phyloP scores from a whole-genome alignment of 805 yeast species.

The Metschnikowia aberdeeniae region DNA sequence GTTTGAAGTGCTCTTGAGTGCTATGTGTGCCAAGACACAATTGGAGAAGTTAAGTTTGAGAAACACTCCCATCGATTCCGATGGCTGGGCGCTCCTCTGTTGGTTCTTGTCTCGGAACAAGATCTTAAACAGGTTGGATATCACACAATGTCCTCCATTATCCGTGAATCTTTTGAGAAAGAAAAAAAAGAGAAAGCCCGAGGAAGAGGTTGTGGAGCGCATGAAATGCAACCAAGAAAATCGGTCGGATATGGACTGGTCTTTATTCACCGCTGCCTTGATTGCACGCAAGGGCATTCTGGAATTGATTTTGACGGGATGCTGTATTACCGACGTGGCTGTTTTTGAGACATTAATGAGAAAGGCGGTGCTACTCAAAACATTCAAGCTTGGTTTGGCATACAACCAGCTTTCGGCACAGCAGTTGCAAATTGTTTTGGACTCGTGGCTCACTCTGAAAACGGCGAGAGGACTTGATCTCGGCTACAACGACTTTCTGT shows the following conservation, averaged over 20 bases:
- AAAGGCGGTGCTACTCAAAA: constrained; percentile 50
- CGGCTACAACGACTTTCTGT: constrained; percentile 72
- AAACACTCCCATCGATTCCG: constrained; percentile 67
- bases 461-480: constrained; percentile 69
- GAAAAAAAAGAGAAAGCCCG: constrained; percentile 24
- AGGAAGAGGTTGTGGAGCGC: constrained; percentile 28
- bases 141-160: constrained; percentile 63
- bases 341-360: constrained; percentile 53
- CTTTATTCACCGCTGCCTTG: constrained; percentile 64
- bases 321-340: constrained; percentile 54
- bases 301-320: constrained; percentile 75
- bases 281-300: constrained; percentile 70
- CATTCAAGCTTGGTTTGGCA: constrained; percentile 72
- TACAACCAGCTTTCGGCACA: constrained; percentile 58
- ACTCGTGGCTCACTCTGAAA: constrained; percentile 52
- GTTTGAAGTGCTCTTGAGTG: constrained; percentile 67
- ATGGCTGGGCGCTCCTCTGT: constrained; percentile 78
- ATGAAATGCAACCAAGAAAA: constrained; percentile 49
- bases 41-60: constrained; percentile 71
- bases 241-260: constrained; percentile 83
- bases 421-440: constrained; percentile 52
- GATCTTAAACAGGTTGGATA: constrained; percentile 55
- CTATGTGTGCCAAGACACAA: constrained; percentile 61
- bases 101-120: constrained; percentile 66
- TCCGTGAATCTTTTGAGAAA: constrained; percentile 42